Evolutionary conservation across 169 alveolate species (phyloP).

Genomic region (Plasmodium knowlesi): DNA sequence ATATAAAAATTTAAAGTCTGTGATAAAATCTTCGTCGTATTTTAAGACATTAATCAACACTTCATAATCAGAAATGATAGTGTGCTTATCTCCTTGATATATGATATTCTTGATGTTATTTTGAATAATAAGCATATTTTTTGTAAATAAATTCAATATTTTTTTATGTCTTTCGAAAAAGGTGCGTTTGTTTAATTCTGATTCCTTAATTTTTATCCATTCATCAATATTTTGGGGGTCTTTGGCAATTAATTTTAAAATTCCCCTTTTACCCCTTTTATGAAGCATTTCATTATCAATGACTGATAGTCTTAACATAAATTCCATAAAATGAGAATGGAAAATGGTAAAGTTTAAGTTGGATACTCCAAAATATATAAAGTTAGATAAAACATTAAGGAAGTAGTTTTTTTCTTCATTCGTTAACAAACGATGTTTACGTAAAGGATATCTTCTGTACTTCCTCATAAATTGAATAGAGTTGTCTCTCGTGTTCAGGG

Average conservation of each 20-base stretch:
- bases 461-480: slow-evolving; percentile 75
- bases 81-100: slow-evolving; percentile 61
- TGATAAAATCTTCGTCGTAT: slow-evolving; percentile 73
- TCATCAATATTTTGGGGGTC: slow-evolving; percentile 55
- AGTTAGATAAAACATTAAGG: slow-evolving; percentile 80
- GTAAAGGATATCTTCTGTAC: slow-evolving; percentile 52
- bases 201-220: slow-evolving; percentile 71
- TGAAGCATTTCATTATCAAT: slow-evolving; percentile 74
- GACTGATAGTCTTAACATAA: slow-evolving; percentile 76
- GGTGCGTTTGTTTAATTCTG: slow-evolving; percentile 41
- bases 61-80: slow-evolving; percentile 71
- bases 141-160: slow-evolving; percentile 62
- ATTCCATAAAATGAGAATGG: slow-evolving; percentile 82
- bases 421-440: slow-evolving; percentile 49
- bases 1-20: slow-evolving; percentile 76
- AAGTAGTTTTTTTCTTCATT: slow-evolving; percentile 81
- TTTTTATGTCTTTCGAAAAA: slow-evolving; percentile 70
- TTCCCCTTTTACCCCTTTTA: slow-evolving; percentile 75
- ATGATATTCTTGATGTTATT: slow-evolving; percentile 44
- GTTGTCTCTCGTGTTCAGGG: slow-evolving; percentile 70
- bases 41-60: slow-evolving; percentile 62
- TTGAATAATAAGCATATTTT: slow-evolving; percentile 60
- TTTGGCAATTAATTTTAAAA: slow-evolving; percentile 75
- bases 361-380: slow-evolving; percentile 81
- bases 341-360: slow-evolving; percentile 84